Percentiles rank a stretch among this genome's conserved stretches.
These are phyloP conservation scores for Acorus calamus DNA, from an alignment of 106 monocot genomes.

Conservation along the genomic window DNA sequence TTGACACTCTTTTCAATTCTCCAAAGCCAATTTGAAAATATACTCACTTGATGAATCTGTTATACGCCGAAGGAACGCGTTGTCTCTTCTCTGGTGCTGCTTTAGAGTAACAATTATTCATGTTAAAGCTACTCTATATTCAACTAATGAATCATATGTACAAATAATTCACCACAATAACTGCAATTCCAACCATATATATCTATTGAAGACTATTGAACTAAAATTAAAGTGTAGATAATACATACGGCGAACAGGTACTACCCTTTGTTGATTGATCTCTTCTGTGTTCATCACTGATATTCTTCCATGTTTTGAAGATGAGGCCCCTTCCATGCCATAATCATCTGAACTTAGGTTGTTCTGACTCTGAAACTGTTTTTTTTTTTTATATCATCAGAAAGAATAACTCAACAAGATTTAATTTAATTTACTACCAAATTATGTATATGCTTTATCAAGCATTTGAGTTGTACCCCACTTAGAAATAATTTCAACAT, in stretches of 20 bases:
- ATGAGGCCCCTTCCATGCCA: slow-evolving; percentile 25
- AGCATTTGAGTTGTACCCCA: no score
- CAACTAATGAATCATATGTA: no score
- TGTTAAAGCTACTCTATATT: no score
- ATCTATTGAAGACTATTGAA: neutral
- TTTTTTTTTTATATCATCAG: no score
- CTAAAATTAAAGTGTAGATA: no score
- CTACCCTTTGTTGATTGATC: slow-evolving; percentile 20
- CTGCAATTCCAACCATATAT: neutral
- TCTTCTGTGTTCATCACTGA: slow-evolving; percentile 23
- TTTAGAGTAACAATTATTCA: neutral
- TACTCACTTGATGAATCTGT: slow-evolving; percentile 89
- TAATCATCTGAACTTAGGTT: slow-evolving; percentile 19
- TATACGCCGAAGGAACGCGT: slow-evolving; percentile 85
- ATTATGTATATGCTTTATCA: no score
- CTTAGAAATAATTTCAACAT: no score
- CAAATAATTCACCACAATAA: no score
- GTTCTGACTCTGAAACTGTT: slow-evolving; percentile 18
- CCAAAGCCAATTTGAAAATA: neutral
- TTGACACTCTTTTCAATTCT: neutral
- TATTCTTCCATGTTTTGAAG: slow-evolving; percentile 29
- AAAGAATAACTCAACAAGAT: no score
- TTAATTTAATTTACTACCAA: no score
- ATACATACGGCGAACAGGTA: slow-evolving; percentile 37
- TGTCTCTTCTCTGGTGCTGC: slow-evolving; percentile 78